Evolutionary conservation across 768 basidiomycete species (phyloP).

Genomic region (Collybia sp.): DNA sequence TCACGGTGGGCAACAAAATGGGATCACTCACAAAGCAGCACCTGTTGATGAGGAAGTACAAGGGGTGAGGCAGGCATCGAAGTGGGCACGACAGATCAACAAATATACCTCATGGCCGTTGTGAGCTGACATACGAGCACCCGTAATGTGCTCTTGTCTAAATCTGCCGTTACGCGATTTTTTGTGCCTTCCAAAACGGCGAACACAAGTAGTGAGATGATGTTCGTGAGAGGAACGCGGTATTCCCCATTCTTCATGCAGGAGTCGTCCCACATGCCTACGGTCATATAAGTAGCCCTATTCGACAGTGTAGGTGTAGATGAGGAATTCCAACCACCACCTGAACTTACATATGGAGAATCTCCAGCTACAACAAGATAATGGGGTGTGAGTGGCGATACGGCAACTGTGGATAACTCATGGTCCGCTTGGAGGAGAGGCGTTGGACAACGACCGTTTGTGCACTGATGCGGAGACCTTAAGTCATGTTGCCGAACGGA

Average conservation of each 20-base stretch:
- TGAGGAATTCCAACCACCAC: not conserved
- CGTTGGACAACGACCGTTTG: conserved; percentile 52
- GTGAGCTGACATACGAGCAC: conserved; percentile 60
- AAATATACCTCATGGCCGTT: conserved; percentile 71
- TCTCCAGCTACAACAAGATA: conserved; percentile 85
- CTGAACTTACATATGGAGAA: conserved; percentile 59
- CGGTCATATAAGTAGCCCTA: conserved; percentile 85
- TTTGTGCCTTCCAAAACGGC: conserved; percentile 61
- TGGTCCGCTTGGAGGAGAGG: conserved; percentile 64
- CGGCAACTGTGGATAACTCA: conserved; percentile 66
- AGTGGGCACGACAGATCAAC: not conserved
- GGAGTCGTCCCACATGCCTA: conserved; percentile 57
- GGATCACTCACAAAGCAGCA: conserved; percentile 53
- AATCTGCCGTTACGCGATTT: conserved; percentile 20
- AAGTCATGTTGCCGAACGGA: conserved; percentile 87
- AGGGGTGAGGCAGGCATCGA: not conserved
- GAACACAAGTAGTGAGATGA: conserved; percentile 71
- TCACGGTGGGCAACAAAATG: not conserved
- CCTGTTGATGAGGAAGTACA: conserved; percentile 28
- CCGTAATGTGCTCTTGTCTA: conserved; percentile 65
- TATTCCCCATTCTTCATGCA: conserved; percentile 69
- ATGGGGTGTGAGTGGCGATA: conserved; percentile 77
- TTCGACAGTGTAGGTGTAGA: conserved; percentile 3
- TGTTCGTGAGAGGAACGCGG: conserved; percentile 33
- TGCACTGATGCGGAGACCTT: conserved; percentile 64